Evolutionary conservation across 108 stramenopile species (phyloP), one percentile per base, ranked within the genome.

Genomic region (Ochromonas danica): DNA sequence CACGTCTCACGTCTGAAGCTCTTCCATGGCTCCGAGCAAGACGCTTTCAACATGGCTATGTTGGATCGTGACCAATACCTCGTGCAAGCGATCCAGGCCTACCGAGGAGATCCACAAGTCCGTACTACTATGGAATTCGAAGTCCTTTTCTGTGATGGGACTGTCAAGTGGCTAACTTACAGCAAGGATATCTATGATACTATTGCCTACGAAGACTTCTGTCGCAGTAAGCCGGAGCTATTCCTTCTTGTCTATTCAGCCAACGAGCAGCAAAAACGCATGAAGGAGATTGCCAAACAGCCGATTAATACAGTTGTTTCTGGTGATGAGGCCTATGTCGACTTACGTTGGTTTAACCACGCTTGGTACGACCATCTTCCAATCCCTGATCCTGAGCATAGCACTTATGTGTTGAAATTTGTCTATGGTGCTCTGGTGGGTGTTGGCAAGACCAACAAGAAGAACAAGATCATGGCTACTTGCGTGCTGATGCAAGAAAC

Each of bases 111-210:
- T 33, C 63, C 63, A 67, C 30, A 67, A 33, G 31, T 67, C 31
- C 63, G 63, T 33, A 67, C 63, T 31, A 67, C 63, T 22, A 67
- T 67, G 63, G 63, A 67, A 33, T 67, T 67, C 63, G 17, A 31
- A 22, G 31, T 67, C 6, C 63, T 22, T 25, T 67, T 67, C 35
- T 22, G 30, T 31, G 63, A 67, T 33, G 63, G 63, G 6, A 33
- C 17, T 31, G 63, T 31, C 30, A 22, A 33, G 30, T 67, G 63
- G 63, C 10, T 67, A 33, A 67, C 35, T 31, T 67, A 33, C 30
- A 67, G 31, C 63, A 67, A 36, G 31, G 63, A 67, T 33, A 31
- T 67, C 30, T 67, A 31, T 67, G 63, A 67, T 33, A 31, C 63
- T 67, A 22, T 31, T 31, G 30, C 63, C 31, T 67, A 67, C 35